Conservation (phyloP, 2,329 filamentous ascomycete genomes). For the Aspergillus aculeatinus region DNA sequence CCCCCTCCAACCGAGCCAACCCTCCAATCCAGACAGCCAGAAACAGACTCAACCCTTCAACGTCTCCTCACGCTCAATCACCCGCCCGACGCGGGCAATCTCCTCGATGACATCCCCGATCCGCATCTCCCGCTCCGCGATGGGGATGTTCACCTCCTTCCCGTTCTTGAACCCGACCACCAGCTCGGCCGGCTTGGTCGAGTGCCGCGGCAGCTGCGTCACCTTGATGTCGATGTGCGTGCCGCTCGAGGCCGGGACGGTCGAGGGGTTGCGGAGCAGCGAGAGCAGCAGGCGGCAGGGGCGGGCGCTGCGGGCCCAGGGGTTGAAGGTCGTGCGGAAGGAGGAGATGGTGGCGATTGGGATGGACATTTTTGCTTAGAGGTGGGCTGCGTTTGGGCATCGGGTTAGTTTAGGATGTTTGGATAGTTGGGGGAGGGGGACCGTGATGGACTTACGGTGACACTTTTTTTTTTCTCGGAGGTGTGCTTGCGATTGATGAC, state of each 20-base stretch:
- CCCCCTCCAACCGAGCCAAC: background rate
- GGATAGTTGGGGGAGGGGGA: background rate
- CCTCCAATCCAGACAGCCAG: background rate
- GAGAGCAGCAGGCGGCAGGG: conserved; percentile 86
- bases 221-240: conserved; percentile 73
- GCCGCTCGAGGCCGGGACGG: conserved; percentile 73
- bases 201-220: conserved; percentile 68
- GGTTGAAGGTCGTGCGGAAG: conserved; percentile 85
- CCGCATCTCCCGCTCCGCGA: conserved; percentile 72
- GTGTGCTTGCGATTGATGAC: background rate
- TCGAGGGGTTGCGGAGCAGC: conserved; percentile 77
- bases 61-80: conserved; percentile 78
- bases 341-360: conserved; percentile 59
- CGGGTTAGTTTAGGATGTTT: background rate
- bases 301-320: conserved; percentile 76
- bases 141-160: conserved; percentile 80
- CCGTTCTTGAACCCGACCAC: conserved; percentile 92
- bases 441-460: background rate
- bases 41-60: conserved; percentile 51
- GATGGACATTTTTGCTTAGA: conserved; percentile 31
- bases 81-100: conserved; percentile 83
- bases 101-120: conserved; percentile 87
- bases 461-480: background rate
- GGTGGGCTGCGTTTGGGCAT: background rate
- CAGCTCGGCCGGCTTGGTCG: conserved; percentile 67